These are phyloP conservation scores for Zychaea mexicana DNA, from an alignment of 371 early-diverging fungal genomes.

Conservation along the genomic window DNA sequence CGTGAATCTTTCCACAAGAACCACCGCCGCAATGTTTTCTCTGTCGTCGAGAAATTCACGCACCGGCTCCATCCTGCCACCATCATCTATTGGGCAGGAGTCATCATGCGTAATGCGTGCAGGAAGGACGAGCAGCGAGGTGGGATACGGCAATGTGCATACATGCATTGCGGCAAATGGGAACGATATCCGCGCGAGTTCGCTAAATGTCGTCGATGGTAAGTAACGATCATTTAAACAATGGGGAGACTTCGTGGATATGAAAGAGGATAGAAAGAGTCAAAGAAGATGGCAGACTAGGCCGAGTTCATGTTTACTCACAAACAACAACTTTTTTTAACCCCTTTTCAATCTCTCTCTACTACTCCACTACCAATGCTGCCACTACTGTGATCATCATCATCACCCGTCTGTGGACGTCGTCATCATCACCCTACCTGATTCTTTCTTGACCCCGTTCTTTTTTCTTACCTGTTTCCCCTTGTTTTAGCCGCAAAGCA, in stretches of 20 bases:
- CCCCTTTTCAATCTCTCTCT: neutral
- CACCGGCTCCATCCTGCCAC: conserved; percentile 62
- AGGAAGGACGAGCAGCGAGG: conserved; percentile 72
- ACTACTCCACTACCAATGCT: neutral
- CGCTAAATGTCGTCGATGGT: conserved; percentile 78
- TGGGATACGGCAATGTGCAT: conserved; percentile 74
- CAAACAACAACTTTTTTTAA: neutral
- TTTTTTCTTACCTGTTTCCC: neutral
- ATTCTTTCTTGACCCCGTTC: conserved; percentile 6
- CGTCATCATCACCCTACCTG: neutral
- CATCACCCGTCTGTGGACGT: too few species aligned
- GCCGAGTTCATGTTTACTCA: neutral
- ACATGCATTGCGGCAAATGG: conserved; percentile 75
- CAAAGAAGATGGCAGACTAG: too few species aligned
- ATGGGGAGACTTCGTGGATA: neutral
- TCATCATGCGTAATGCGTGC: conserved; percentile 81
- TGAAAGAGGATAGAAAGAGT: neutral
- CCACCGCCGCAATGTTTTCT: conserved; percentile 64
- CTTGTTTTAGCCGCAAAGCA: conserved; percentile 59
- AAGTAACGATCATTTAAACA: conserved; percentile 1
- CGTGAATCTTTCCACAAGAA: conserved; percentile 67
- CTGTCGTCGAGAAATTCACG: conserved; percentile 73
- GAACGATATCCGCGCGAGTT: conserved; percentile 73
- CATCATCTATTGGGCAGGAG: conserved; percentile 76
- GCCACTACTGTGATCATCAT: too few species aligned